Conservation (phyloP, 805 yeast species). For the Hyphopichia homilentoma region DNA sequence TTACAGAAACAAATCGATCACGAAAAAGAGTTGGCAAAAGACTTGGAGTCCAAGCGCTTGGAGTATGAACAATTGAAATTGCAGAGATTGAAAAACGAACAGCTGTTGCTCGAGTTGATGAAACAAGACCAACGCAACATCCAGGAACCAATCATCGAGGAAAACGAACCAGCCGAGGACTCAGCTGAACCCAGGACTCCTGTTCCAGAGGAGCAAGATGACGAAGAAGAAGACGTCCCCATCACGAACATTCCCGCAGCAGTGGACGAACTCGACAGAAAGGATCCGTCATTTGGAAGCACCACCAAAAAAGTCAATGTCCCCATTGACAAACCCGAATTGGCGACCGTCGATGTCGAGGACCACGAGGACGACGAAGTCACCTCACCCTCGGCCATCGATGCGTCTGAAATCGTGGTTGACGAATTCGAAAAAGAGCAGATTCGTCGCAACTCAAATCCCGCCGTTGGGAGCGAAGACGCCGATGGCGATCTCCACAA, state of each 20-base stretch:
- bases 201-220: constrained; percentile 7
- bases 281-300: constrained; percentile 3
- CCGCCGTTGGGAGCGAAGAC: constrained; percentile 12
- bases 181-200: not conserved
- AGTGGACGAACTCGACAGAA: constrained; percentile 22
- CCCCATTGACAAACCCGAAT: constrained; percentile 4
- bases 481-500: constrained; percentile 18
- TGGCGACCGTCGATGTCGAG: constrained; percentile 5
- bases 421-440: constrained; percentile 22
- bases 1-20: constrained; percentile 33
- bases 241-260: constrained; percentile 12
- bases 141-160: not conserved
- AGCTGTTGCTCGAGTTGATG: constrained; percentile 12
- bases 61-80: constrained; percentile 32
- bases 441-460: constrained; percentile 1
- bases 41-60: constrained; percentile 34
- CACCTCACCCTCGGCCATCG: constrained; percentile 11
- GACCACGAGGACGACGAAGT: constrained; percentile 11
- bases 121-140: not conserved
- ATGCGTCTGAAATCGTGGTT: constrained; percentile 18
- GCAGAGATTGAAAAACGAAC: constrained; percentile 25
- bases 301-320: not conserved
- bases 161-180: not conserved
- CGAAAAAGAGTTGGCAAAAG: constrained; percentile 35
- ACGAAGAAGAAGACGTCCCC: constrained; percentile 19